These are phyloP conservation scores for Pontederia crassipes DNA, from an alignment of 176 grass and related monocot species.

Conservation along the genomic window DNA sequence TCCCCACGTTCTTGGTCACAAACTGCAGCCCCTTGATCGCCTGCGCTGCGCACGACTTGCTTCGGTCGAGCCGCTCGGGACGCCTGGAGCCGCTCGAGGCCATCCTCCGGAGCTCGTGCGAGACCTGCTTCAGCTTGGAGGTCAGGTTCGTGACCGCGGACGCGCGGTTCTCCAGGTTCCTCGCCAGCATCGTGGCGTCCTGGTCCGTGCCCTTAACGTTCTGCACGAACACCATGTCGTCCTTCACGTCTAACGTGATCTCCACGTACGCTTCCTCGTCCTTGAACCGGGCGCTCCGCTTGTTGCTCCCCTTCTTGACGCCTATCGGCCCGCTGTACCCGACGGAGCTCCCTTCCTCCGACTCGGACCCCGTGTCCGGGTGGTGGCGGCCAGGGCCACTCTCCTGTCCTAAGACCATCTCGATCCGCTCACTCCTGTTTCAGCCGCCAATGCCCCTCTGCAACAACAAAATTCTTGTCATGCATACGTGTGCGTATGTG, in stretches of 20 bases:
- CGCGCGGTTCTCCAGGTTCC: not conserved
- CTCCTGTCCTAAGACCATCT: not conserved
- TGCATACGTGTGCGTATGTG: too few relatives aligned
- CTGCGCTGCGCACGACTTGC: conserved; percentile 40
- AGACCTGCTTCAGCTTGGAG: conserved; percentile 45
- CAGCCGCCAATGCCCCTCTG: not conserved
- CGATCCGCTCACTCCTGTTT: not conserved
- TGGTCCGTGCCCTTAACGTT: conserved; percentile 21
- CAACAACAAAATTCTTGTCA: not conserved
- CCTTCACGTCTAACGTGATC: conserved; percentile 60
- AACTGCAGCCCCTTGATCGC: conserved; percentile 80
- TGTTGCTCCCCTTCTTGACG: conserved; percentile 29
- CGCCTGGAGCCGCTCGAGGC: conserved; percentile 18
- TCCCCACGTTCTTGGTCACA: conserved; percentile 48
- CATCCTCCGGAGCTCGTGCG: conserved; percentile 37
- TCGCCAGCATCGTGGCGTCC: conserved; percentile 27
- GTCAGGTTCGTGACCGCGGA: conserved; percentile 27
- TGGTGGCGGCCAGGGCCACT: not conserved
- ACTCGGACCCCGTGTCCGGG: conserved; percentile 11
- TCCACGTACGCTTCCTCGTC: conserved; percentile 69
- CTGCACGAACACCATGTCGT: conserved; percentile 36
- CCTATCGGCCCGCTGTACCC: conserved; percentile 11
- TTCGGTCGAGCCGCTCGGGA: conserved; percentile 39
- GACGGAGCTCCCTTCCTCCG: not conserved
- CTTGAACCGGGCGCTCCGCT: conserved; percentile 57